phyloP scores from a whole-genome alignment of 1,284 basidiomycete genomes.

The Irpex rosettiformis region DNA sequence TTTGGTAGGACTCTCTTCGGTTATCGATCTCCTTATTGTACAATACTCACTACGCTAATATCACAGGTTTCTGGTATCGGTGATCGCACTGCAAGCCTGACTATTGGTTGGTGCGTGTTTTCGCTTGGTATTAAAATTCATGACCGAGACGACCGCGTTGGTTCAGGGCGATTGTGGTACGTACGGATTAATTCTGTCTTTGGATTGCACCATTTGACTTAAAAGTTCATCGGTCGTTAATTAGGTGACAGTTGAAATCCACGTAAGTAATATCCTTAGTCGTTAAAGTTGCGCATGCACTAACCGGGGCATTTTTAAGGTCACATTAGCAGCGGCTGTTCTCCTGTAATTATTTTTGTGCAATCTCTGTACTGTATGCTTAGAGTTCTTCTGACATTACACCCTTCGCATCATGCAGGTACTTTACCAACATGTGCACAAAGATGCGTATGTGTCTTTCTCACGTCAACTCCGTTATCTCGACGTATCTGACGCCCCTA shows the following conservation, averaged over 20 bases:
- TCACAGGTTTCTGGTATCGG: neutral
- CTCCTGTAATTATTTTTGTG: neutral
- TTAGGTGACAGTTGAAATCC: neutral
- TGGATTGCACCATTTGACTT: no score
- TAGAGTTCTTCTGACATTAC: neutral
- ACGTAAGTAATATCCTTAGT: neutral
- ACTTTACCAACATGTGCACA: neutral
- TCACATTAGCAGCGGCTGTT: neutral
- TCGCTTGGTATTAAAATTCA: neutral
- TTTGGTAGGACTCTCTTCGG: neutral
- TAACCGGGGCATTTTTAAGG: neutral
- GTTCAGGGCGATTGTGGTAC: neutral
- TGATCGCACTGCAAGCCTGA: neutral
- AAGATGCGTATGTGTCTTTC: neutral
- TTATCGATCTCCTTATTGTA: neutral
- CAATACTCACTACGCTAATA: neutral
- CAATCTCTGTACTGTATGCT: neutral
- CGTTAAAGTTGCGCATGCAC: neutral
- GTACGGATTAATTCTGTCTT: neutral
- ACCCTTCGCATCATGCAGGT: neutral
- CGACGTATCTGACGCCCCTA: neutral
- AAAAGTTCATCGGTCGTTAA: no score
- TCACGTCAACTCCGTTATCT: neutral
- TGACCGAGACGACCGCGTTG: no score
- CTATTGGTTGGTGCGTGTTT: neutral